Evolutionary conservation across 768 basidiomycete genomes (phyloP).

Genomic region (Mycena capillaripes): DNA sequence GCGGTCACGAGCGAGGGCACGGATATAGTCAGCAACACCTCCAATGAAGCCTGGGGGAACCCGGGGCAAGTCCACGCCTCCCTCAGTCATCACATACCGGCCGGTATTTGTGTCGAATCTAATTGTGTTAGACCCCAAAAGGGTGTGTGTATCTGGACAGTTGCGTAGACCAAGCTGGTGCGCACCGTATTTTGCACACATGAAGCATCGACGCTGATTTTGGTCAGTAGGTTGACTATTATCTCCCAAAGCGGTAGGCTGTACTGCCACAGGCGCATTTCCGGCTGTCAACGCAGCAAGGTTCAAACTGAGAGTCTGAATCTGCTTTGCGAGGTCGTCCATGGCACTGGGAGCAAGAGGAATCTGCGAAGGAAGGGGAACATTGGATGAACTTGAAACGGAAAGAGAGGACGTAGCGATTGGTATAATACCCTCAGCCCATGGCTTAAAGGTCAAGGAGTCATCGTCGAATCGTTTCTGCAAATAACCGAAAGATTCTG

Average conservation of each 20-base stretch:
- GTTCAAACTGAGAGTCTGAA: neutral
- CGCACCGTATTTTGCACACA: neutral
- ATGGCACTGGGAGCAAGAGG: neutral
- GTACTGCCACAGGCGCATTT: neutral
- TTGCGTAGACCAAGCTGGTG: neutral
- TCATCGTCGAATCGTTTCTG: neutral
- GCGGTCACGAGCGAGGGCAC: neutral
- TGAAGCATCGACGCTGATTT: neutral
- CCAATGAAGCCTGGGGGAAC: neutral
- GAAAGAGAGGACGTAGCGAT: neutral
- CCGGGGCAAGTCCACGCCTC: neutral
- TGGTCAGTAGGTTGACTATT: neutral
- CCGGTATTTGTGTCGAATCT: neutral
- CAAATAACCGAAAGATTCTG: neutral
- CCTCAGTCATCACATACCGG: neutral
- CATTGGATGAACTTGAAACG: neutral
- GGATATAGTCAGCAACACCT: constrained; percentile 16
- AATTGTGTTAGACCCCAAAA: neutral
- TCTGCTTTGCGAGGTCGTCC: neutral
- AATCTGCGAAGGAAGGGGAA: neutral
- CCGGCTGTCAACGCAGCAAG: neutral
- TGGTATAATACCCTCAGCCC: neutral
- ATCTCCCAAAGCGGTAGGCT: neutral
- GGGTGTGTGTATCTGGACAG: neutral
- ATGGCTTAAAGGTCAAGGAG: neutral